Evolutionary conservation across 139 green algal genomes (phyloP), one percentile per base, ranked within the genome.

Genomic region (Choricystis sp.): DNA sequence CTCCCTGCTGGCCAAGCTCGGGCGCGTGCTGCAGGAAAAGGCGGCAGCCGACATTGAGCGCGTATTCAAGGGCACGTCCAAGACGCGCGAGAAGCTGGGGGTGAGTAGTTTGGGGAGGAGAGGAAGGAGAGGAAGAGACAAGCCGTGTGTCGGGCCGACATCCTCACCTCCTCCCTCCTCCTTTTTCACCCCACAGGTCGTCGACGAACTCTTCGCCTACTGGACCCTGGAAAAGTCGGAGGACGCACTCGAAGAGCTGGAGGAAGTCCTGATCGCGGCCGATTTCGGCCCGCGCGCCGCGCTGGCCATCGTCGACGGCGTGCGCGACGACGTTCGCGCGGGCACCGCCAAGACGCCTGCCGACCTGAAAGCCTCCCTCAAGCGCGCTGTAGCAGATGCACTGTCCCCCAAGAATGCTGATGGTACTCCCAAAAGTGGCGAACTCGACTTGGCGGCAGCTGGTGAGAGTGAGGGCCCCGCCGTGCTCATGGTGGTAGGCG

Each of bases 221-320:
- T 97, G 89, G 91, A 94, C 72, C 20, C 67, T 97, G 48, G 90
- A 96, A 49, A 87, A 95, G 52, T 83, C 85, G 27, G 91, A 97
- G 26, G 75, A 82, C 57, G 84, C 76, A 0, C 77, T 97, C 61
- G 91, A 97, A 72, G 89, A 96, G 74, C 80, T 97, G 52, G 91
- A 97, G 69, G 91, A 98, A 49, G 79, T 75, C 3, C 80, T 97
- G 31, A 92, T 94, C 74, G 82, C 88, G 67, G 79, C 87, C 23
- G 86, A 95, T 69, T 93, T 97, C 77, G 90, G 90, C 1, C 89
- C 89, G n/a, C 81, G 73, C 52, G 94, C 88, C 2, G 77, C 89
- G 19, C 77, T 90, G 4, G 84, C 85, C 59, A 78, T 96, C 22
- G 85, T 93, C 21, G 94, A 96, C 62, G 69, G 49, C 21, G 79